These are phyloP conservation scores for Xylariaceae sp. DNA, from an alignment of 2,329 filamentous ascomycete genomes.

Conservation along the genomic window DNA sequence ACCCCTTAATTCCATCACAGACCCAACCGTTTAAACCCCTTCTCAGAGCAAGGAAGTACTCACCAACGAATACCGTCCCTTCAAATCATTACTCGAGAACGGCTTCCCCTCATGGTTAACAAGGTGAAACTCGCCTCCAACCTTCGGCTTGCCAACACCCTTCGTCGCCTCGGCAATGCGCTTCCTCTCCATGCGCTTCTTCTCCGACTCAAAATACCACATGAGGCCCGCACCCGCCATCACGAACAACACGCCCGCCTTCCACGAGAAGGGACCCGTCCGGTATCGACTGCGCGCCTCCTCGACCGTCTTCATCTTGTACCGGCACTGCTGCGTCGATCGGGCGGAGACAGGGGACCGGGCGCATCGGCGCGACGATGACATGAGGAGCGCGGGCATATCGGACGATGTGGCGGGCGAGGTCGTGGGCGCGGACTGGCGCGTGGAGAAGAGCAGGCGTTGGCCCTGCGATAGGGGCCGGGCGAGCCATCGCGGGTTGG, in stretches of 20 bases:
- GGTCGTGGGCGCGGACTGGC: conserved; percentile 7
- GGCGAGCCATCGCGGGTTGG: conserved; percentile 22
- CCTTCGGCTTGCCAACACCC: conserved; percentile 86
- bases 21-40: too few relatives aligned
- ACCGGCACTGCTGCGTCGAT: conserved; percentile 33
- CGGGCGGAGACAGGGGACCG: conserved; percentile 1
- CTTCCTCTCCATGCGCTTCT: conserved; percentile 83
- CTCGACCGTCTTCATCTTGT: conserved; percentile 50
- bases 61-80: conserved; percentile 78
- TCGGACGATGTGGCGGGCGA: conserved; percentile 3
- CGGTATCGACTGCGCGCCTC: conserved; percentile 54
- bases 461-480: conserved; percentile 21
- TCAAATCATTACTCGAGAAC: conserved; percentile 75
- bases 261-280: conserved; percentile 81
- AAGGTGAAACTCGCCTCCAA: conserved; percentile 80
- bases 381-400: conserved; percentile 7
- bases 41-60: too few relatives aligned
- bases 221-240: conserved; percentile 69
- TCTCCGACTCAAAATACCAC: conserved; percentile 90
- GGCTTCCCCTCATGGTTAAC: conserved; percentile 73
- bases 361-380: conserved; percentile 2
- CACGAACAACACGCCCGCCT: conserved; percentile 81
- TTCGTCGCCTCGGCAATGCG: conserved; percentile 88
- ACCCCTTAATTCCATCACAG: background rate
- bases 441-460: conserved; percentile 15